Percentiles rank a stretch among this genome's conserved stretches.
phyloP scores from a whole-genome alignment of 176 grass and related monocot genomes.

The Rhynchospora tenuis region DNA sequence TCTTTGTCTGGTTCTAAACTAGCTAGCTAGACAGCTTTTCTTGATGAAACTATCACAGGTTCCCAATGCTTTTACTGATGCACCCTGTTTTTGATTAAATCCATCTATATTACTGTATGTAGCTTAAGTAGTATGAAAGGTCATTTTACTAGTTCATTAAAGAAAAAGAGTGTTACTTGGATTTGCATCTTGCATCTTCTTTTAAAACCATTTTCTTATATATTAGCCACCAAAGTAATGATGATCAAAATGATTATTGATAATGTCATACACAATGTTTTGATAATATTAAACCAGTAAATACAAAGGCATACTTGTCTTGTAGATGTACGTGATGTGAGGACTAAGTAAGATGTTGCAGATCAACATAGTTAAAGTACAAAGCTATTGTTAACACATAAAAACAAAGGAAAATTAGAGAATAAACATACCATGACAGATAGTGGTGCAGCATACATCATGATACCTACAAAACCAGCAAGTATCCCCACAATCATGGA shows the following conservation, averaged over 20 bases:
- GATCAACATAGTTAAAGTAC: background rate
- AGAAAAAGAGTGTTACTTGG: background rate
- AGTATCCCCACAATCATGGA: conserved; percentile 82
- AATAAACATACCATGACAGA: conserved; percentile 71
- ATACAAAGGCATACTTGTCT: background rate
- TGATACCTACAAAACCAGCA: conserved; percentile 56
- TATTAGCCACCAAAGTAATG: background rate
- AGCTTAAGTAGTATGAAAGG: background rate
- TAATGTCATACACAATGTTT: background rate
- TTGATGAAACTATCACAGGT: background rate
- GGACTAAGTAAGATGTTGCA: background rate
- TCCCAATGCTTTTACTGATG: background rate
- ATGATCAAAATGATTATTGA: background rate
- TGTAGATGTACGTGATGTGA: background rate
- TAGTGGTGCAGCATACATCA: conserved; percentile 80
- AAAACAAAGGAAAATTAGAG: background rate
- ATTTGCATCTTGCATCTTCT: background rate
- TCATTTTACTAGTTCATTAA: background rate
- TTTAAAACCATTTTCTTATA: background rate
- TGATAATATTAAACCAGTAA: background rate
- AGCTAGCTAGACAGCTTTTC: background rate
- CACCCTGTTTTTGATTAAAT: background rate
- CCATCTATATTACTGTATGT: background rate
- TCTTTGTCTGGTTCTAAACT: background rate
- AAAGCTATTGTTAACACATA: background rate